Conservation (phyloP, 2,329 filamentous ascomycete genomes). For the Ophiostoma tasmaniense region DNA sequence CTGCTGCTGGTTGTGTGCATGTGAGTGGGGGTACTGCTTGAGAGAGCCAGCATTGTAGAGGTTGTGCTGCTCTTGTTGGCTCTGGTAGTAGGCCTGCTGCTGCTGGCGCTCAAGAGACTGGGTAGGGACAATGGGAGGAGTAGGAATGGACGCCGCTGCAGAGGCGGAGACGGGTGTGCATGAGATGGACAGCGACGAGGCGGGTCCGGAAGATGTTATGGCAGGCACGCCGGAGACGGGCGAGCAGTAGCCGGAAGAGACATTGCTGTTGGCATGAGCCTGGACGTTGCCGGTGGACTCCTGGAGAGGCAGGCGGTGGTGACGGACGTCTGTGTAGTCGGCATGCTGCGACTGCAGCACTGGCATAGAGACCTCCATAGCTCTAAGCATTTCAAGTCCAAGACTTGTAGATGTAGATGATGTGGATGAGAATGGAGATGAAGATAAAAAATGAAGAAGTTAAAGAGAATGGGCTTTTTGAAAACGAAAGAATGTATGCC, state of each 20-base stretch:
- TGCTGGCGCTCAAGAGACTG: conserved; percentile 36
- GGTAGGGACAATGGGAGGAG: conserved; percentile 40
- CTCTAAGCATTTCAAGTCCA: conserved; percentile 15
- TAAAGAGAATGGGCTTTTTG: not conserved
- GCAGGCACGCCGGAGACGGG: conserved; percentile 24
- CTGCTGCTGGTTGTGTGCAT: conserved; percentile 13
- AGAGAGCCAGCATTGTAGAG: conserved; percentile 14
- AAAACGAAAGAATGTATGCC: conserved; percentile 3
- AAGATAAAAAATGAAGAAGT: conserved; percentile 5
- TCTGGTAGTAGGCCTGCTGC: conserved; percentile 19
- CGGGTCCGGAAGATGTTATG: conserved; percentile 13
- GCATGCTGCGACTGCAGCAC: conserved; percentile 42
- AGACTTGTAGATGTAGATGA: conserved; percentile 22
- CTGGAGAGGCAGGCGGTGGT: conserved; percentile 40
- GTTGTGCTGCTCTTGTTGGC: conserved; percentile 14
- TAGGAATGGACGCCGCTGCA: conserved; percentile 26
- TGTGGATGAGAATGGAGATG: conserved; percentile 21
- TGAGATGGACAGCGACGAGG: conserved; percentile 16
- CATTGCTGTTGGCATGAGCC: conserved; percentile 19
- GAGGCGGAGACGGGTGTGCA: conserved; percentile 31
- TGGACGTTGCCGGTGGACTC: conserved; percentile 48
- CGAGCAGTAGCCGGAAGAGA: conserved; percentile 37
- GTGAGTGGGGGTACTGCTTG: conserved; percentile 12
- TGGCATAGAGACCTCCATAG: conserved; percentile 37
- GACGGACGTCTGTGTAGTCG: conserved; percentile 38